Percentiles rank a stretch among this genome's conserved stretches.
Evolutionary conservation across 2,329 filamentous ascomycete species (phyloP).

Genomic region (Purpureocillium takamizusanense): DNA sequence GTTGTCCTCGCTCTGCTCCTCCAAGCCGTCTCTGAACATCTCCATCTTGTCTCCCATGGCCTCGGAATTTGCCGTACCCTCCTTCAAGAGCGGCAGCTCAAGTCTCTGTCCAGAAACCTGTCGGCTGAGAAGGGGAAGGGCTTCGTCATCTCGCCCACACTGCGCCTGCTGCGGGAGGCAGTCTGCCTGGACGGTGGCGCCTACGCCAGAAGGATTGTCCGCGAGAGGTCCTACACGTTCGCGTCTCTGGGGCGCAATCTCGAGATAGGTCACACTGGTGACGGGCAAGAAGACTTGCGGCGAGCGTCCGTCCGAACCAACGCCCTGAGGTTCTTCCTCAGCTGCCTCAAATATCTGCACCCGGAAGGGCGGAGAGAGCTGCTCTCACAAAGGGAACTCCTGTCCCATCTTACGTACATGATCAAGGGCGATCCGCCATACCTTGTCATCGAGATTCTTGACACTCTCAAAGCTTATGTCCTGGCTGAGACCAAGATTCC

Average conservation of each 20-base stretch:
- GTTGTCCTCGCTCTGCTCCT: slow-evolving; percentile 76
- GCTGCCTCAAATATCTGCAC: slow-evolving; percentile 70
- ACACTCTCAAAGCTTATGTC: slow-evolving; percentile 59
- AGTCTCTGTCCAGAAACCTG: slow-evolving; percentile 70
- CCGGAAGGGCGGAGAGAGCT: slow-evolving; percentile 73
- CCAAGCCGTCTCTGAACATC: slow-evolving; percentile 62
- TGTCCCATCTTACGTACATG: slow-evolving; percentile 73
- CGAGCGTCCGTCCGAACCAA: slow-evolving; percentile 77
- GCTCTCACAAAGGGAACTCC: slow-evolving; percentile 67
- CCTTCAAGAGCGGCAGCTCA: slow-evolving; percentile 70
- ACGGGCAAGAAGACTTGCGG: slow-evolving; percentile 50
- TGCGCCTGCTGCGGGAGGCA: slow-evolving; percentile 81
- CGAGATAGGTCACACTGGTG: slow-evolving; percentile 53
- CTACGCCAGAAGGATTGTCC: slow-evolving; percentile 68
- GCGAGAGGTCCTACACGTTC: slow-evolving; percentile 68
- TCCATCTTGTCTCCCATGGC: slow-evolving; percentile 69
- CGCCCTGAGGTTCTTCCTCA: slow-evolving; percentile 71
- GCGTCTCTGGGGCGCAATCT: slow-evolving; percentile 75
- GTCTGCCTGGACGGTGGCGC: slow-evolving; percentile 77
- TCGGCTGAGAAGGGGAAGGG: slow-evolving; percentile 76
- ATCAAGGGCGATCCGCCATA: slow-evolving; percentile 70
- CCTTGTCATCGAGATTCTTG: slow-evolving; percentile 66
- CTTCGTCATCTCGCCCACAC: slow-evolving; percentile 78
- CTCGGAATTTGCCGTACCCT: slow-evolving; percentile 72
- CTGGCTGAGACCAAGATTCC: slow-evolving; percentile 67